Conservation (phyloP, 176 grass and related monocot species). For the Eleusine indica region DNA sequence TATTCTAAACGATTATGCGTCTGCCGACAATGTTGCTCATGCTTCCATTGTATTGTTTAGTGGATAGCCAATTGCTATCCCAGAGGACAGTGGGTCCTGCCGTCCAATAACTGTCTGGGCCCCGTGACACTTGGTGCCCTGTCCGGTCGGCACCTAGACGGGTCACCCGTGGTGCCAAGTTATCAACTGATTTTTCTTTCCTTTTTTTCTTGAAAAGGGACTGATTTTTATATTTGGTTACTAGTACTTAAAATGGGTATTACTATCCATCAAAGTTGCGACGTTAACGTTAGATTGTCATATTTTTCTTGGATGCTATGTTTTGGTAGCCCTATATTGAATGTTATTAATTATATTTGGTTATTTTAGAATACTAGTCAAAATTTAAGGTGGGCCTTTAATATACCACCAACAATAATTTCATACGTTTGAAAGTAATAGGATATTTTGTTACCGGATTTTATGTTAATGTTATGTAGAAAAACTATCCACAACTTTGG, state of each 20-base stretch:
- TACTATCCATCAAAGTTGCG: background rate
- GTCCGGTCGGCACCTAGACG: background rate
- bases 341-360: too few species aligned
- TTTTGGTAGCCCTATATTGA: too few species aligned
- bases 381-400: background rate
- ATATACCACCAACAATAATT: background rate
- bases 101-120: background rate
- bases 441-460: too few species aligned
- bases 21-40: constrained; percentile 30
- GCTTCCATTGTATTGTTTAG: background rate
- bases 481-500: too few species aligned
- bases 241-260: background rate
- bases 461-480: too few species aligned
- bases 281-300: background rate
- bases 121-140: background rate
- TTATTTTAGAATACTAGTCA: too few species aligned
- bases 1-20: background rate
- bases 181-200: background rate
- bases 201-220: background rate
- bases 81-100: background rate
- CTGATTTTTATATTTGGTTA: background rate
- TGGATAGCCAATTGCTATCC: background rate
- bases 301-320: background rate
- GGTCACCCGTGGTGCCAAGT: background rate
- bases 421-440: background rate